phyloP scores from a whole-genome alignment of 1,139 yeast genomes.

The Sporopachydermia cereana region DNA sequence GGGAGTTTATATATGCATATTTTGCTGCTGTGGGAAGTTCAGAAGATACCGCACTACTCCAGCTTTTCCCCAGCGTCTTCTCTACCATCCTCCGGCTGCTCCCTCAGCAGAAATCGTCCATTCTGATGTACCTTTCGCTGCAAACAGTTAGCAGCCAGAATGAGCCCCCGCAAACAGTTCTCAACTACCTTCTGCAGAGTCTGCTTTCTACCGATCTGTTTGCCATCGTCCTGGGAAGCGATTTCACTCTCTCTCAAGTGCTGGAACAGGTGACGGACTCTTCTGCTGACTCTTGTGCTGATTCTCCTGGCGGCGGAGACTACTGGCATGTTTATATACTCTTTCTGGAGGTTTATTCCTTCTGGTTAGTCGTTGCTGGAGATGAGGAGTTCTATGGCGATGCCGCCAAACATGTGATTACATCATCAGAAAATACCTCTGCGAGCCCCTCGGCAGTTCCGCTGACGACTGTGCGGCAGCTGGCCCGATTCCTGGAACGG shows the following conservation, averaged over 20 bases:
- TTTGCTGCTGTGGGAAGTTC: background rate
- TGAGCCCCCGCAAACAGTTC: background rate
- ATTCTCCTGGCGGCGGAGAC: conserved; percentile 7
- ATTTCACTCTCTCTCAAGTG: background rate
- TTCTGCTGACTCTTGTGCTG: background rate
- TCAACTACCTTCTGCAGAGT: background rate
- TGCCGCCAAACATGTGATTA: conserved; percentile 10
- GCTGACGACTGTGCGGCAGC: conserved; percentile 31
- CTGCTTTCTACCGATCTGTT: background rate
- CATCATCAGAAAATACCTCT: conserved; percentile 13
- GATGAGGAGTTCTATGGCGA: conserved; percentile 42
- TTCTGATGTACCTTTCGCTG: background rate
- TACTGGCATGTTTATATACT: conserved; percentile 24
- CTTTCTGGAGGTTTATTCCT: conserved; percentile 42
- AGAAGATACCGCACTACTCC: background rate
- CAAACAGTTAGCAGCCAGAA: background rate
- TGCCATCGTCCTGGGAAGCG: background rate
- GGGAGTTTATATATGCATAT: conserved; percentile 8
- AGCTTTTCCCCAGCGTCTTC: background rate
- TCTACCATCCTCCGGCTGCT: background rate
- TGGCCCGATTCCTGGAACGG: conserved; percentile 41
- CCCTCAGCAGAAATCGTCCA: background rate
- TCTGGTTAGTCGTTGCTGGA: conserved; percentile 52
- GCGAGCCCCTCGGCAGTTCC: conserved; percentile 26
- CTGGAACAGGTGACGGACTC: background rate